Evolutionary conservation across 2,329 filamentous ascomycete genomes (phyloP), one percentile per base, ranked within the genome.

Genomic region (Colletotrichum acutatum): DNA sequence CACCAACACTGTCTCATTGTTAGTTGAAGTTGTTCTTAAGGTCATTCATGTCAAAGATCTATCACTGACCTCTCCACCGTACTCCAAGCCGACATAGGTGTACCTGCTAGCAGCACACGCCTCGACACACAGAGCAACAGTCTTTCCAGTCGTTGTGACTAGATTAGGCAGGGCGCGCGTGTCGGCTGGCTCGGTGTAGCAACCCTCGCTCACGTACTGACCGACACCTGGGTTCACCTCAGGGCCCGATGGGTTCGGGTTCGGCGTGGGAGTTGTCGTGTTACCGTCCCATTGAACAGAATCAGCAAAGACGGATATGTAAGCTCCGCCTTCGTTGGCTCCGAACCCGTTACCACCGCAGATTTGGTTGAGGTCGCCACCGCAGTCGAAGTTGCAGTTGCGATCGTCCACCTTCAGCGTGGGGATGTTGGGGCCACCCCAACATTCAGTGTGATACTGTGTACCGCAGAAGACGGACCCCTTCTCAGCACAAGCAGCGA

Each of bases 371-470:
- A 85, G 70, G 56, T 86, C 83, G 1, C 88, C 89, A 0, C 80
- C 76, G 73, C 89, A 91, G 49, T 83, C 78, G 69, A 83, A 89
- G 79, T 87, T 87, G 80, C 89, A 90, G 74, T 88, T 82, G 5
- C 63, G 76, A 4, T 87, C 84, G 22, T 80, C 80, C 0, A 87
- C 86, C 74, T 85, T 80, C 14, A 82, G 77, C 0, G 76, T 80
- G 0, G 88, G 88, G 28, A 88, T 82, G 0, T 76, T 83, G 30
- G 84, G 84, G 1, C 89, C 89, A 22, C 82, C 87, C 89, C 88
- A 90, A 76, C 88, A 90, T 76, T 90, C 88, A 14, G 80, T 76
- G 22, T 84, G 80, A 72, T 89, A 89, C 65, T 89, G 82, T 0
- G 85, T 87, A 2, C 83, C 87, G 6, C 87, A 88, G 74, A 87